These are phyloP conservation scores for Syzygium grande DNA, from an alignment of 345 rosid species.

Conservation along the genomic window DNA sequence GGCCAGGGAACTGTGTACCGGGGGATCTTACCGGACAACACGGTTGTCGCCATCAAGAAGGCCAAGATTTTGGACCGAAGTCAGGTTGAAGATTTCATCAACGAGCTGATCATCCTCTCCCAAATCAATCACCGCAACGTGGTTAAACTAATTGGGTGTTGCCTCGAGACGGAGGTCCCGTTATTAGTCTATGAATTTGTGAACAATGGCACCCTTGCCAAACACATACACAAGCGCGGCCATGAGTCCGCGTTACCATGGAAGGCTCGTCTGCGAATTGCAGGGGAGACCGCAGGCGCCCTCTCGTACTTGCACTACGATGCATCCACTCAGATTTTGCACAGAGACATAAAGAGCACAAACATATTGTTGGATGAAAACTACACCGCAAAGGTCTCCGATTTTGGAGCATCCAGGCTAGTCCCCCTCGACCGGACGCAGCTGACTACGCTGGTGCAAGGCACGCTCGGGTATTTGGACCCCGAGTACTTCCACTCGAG, in stretches of 20 bases:
- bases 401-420: conserved; percentile 42
- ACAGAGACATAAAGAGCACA: conserved; percentile 25
- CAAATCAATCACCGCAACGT: conserved; percentile 37
- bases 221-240: conserved; percentile 18
- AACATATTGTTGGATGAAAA: conserved; percentile 36
- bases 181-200: conserved; percentile 31
- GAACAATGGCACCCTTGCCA: conserved; percentile 26
- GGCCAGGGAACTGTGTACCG: conserved; percentile 35
- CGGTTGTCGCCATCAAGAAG: conserved; percentile 32
- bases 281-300: not conserved
- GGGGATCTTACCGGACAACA: conserved; percentile 20
- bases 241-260: not conserved
- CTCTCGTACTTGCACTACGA: not conserved
- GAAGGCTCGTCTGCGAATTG: not conserved
- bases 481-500: conserved; percentile 27
- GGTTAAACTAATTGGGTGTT: conserved; percentile 36
- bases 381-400: conserved; percentile 23
- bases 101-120: conserved; percentile 29
- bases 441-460: conserved; percentile 32
- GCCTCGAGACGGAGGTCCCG: conserved; percentile 34
- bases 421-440: conserved; percentile 29
- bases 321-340: not conserved
- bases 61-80: conserved; percentile 24
- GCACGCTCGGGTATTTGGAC: conserved; percentile 37
- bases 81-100: conserved; percentile 35